These are phyloP conservation scores for Naganishia sp. DNA, from an alignment of 1,284 basidiomycete species.

Conservation along the genomic window DNA sequence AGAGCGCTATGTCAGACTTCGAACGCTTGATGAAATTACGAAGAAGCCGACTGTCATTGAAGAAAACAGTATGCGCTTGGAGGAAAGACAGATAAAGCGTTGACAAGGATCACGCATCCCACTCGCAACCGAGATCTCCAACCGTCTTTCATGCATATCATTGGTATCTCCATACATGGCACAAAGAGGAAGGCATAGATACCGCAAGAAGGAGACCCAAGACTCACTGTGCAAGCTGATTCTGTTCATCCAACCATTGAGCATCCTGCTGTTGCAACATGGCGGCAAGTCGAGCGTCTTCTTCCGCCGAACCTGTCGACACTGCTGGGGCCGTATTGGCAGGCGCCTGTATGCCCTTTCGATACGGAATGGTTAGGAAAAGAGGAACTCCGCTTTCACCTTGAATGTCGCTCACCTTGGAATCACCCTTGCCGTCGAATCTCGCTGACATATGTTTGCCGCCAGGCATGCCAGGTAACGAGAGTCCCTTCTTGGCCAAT, in stretches of 20 bases:
- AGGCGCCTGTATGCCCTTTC: conserved; percentile 27
- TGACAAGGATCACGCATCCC: too few relatives aligned
- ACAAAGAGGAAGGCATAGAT: conserved; percentile 4
- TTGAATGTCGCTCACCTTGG: conserved; percentile 19
- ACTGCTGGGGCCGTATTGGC: conserved; percentile 4
- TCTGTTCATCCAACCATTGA: conserved; percentile 52
- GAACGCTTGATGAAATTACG: background rate
- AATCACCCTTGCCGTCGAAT: conserved; percentile 79
- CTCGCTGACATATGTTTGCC: conserved; percentile 49
- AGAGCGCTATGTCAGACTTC: conserved; percentile 2
- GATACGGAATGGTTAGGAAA: background rate
- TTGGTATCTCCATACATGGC: conserved; percentile 18
- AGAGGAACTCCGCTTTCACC: background rate
- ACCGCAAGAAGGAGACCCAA: background rate
- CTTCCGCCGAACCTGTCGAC: conserved; percentile 49
- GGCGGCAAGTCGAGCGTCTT: conserved; percentile 51
- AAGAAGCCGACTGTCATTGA: background rate
- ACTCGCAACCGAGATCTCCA: too few relatives aligned
- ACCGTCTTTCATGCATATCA: conserved; percentile 7
- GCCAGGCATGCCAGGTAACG: conserved; percentile 35
- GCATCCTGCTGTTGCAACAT: conserved; percentile 51
- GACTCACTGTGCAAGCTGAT: conserved; percentile 51
- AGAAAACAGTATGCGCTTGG: background rate
- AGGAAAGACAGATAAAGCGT: too few relatives aligned
- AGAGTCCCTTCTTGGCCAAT: conserved; percentile 42